These are phyloP conservation scores for Pichia membranifaciens DNA, from an alignment of 805 yeast species.

Conservation along the genomic window DNA sequence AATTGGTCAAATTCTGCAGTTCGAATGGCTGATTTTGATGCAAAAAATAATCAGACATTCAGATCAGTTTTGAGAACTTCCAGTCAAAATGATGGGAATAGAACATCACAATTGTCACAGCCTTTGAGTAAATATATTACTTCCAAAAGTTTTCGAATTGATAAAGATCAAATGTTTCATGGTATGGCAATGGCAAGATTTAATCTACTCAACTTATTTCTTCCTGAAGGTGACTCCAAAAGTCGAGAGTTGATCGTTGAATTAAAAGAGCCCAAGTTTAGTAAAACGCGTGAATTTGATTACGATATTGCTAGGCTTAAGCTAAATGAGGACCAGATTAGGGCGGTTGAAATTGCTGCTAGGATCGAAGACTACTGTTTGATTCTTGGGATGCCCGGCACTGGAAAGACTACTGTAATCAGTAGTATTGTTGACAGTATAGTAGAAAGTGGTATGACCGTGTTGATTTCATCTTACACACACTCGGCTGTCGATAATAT, in stretches of 20 bases:
- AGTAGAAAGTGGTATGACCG: constrained; percentile 54
- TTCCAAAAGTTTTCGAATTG: constrained; percentile 52
- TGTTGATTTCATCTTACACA: constrained; percentile 80
- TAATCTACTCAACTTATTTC: constrained; percentile 66
- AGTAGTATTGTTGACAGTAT: constrained; percentile 63
- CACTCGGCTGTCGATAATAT: constrained; percentile 97
- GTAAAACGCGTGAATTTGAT: constrained; percentile 19
- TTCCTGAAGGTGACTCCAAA: constrained; percentile 38
- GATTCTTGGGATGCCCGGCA: constrained; percentile 96
- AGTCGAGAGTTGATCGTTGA: constrained; percentile 51
- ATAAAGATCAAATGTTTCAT: constrained; percentile 69
- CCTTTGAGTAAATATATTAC: neutral
- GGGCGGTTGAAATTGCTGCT: constrained; percentile 62
- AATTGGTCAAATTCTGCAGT: constrained; percentile 39
- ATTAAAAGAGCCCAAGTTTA: constrained; percentile 40
- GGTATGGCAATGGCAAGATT: constrained; percentile 73
- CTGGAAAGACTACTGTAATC: constrained; percentile 91
- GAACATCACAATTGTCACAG: neutral
- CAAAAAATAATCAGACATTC: constrained; percentile 42
- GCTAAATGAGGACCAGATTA: constrained; percentile 66
- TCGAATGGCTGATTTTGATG: constrained; percentile 38
- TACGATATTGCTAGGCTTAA: constrained; percentile 9
- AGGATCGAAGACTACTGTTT: constrained; percentile 69
- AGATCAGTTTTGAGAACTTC: constrained; percentile 37
- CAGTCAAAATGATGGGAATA: neutral